Evolutionary conservation across 2,329 filamentous ascomycete species (phyloP).

Genomic region (Sclerotinia borealis): DNA sequence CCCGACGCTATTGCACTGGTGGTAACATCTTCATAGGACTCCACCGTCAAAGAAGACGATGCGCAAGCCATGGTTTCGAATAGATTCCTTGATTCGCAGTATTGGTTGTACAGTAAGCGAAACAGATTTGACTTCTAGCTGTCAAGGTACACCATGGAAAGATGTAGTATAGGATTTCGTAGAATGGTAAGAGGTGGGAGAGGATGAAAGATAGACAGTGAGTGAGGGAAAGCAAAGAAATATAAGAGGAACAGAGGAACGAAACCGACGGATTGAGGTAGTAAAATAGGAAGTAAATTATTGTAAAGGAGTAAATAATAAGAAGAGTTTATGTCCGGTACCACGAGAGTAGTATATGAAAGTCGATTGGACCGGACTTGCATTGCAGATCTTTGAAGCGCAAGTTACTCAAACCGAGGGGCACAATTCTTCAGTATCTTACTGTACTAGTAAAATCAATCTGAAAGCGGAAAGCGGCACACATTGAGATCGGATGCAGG

Average conservation of each 20-base stretch:
- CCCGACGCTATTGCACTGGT: slow-evolving; percentile 21
- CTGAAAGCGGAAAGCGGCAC: background rate
- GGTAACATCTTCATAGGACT: slow-evolving; percentile 26
- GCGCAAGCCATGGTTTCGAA: slow-evolving; percentile 29
- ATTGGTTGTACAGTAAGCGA: background rate
- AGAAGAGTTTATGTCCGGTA: slow-evolving; percentile 5
- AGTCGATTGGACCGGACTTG: background rate
- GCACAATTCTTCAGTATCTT: background rate
- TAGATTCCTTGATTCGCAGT: background rate
- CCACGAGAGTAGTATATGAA: slow-evolving; percentile 5
- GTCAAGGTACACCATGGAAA: background rate
- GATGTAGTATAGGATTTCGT: background rate
- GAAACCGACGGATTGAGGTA: background rate
- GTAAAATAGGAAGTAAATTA: background rate
- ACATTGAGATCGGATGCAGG: background rate
- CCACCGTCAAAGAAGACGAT: slow-evolving; percentile 30
- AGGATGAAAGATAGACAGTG: too few relatives aligned
- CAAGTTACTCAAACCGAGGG: background rate
- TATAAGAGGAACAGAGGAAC: background rate
- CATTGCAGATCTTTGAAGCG: background rate
- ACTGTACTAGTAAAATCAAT: background rate
- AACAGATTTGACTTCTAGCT: background rate
- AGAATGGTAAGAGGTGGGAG: background rate
- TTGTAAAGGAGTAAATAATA: slow-evolving; percentile 2
- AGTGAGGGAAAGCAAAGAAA: background rate